Conservation (phyloP, 441 rosid genomes). For the Dalechampia spathulata region DNA sequence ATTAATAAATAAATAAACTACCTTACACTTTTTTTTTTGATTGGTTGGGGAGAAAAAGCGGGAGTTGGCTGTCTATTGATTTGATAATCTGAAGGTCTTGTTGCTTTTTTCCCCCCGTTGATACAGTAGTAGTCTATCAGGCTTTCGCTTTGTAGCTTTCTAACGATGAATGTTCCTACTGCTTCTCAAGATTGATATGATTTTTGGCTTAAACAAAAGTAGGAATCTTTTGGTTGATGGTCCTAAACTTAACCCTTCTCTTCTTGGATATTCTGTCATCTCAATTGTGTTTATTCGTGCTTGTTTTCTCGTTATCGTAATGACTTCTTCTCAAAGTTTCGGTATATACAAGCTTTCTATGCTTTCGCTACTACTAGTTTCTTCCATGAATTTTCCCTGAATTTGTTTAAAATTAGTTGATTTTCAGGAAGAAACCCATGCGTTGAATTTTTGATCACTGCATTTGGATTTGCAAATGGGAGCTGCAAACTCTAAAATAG, state of each 20-base stretch:
- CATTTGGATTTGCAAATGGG: conserved; percentile 43
- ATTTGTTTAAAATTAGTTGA: conserved; percentile 5
- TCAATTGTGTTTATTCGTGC: too few species aligned
- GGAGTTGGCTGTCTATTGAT: too few species aligned
- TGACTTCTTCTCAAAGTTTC: conserved; percentile 16
- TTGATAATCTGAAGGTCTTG: neutral
- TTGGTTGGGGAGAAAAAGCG: too few species aligned
- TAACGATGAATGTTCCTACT: conserved; percentile 18
- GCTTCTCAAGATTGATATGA: conserved; percentile 7
- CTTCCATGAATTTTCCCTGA: neutral
- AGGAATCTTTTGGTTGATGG: too few species aligned
- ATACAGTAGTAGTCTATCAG: neutral
- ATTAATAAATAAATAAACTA: too few species aligned
- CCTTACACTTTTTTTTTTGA: too few species aligned
- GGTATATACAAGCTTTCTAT: conserved; percentile 14
- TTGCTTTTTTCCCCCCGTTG: conserved; percentile 1
- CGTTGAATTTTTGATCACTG: conserved; percentile 10
- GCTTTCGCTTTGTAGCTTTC: conserved; percentile 7
- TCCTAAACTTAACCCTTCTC: too few species aligned
- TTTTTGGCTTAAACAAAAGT: neutral
- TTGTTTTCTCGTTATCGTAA: too few species aligned
- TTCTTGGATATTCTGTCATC: too few species aligned
- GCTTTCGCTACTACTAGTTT: neutral
- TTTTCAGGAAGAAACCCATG: conserved; percentile 25
- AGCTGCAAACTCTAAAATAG: conserved; percentile 59